Percentiles rank a stretch among this genome's conserved stretches.
Evolutionary conservation across 2,329 filamentous ascomycete species (phyloP).

Genomic region (Colletotrichum musicola): DNA sequence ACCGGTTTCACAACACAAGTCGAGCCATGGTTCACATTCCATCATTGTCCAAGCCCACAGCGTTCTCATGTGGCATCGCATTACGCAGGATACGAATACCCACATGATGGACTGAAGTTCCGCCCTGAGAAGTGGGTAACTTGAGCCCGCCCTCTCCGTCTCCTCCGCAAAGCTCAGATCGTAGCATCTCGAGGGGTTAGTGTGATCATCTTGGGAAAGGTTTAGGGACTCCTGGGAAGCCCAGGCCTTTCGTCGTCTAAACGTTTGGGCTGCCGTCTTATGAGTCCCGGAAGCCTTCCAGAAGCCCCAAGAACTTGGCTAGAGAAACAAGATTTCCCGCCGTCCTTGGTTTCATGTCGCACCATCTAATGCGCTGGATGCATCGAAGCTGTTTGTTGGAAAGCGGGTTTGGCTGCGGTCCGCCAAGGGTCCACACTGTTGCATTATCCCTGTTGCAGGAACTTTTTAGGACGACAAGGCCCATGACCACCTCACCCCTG

Average conservation of each 20-base stretch:
- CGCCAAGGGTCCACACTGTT: background rate
- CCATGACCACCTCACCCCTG: background rate
- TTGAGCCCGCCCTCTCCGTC: no score
- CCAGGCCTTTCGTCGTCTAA: background rate
- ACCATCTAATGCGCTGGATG: background rate
- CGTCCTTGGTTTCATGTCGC: background rate
- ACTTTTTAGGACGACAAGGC: background rate
- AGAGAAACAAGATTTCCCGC: background rate
- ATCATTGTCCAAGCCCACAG: no score
- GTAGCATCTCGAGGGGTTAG: background rate
- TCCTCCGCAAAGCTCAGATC: background rate
- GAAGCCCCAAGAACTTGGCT: background rate
- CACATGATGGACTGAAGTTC: no score
- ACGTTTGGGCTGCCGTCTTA: no score
- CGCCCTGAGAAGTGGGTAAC: background rate
- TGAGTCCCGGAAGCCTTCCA: background rate
- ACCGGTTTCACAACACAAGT: no score
- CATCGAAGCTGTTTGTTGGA: background rate
- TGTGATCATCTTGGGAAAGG: constrained; percentile 1
- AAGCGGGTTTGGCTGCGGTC: background rate
- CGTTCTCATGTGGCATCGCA: no score
- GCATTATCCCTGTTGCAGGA: background rate
- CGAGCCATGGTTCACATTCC: no score
- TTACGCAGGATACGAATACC: no score
- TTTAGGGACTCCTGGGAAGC: background rate